Evolutionary conservation across 805 yeast genomes (phyloP).

Genomic region (Jamesozyma spencerorum): DNA sequence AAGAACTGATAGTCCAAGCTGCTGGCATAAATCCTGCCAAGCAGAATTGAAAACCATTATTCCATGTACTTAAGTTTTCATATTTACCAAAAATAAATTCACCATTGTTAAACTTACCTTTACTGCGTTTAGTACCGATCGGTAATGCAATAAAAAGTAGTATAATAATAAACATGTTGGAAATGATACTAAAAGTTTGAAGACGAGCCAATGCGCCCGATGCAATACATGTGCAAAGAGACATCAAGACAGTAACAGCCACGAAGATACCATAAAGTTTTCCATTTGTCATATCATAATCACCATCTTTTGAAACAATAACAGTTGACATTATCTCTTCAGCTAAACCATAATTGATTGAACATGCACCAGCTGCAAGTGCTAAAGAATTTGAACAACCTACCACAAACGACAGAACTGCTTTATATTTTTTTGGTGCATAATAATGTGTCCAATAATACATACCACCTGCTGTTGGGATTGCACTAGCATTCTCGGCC

Average conservation of each 20-base stretch:
- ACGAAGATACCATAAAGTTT: constrained; percentile 57
- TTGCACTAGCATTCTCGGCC: constrained; percentile 58
- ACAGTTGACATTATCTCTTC: constrained; percentile 51
- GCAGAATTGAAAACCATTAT: constrained; percentile 47
- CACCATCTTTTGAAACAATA: constrained; percentile 43
- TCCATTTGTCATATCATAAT: constrained; percentile 44
- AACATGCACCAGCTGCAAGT: constrained; percentile 54
- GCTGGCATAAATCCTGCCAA: constrained; percentile 53
- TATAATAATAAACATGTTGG: constrained; percentile 44
- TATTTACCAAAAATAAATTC: constrained; percentile 46
- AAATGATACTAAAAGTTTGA: constrained; percentile 49
- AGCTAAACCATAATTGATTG: constrained; percentile 65
- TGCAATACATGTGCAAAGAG: constrained; percentile 44
- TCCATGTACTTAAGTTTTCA: constrained; percentile 45
- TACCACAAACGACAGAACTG: constrained; percentile 50
- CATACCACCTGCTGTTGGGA: constrained; percentile 70
- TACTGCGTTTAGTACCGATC: constrained; percentile 39
- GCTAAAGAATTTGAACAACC: constrained; percentile 65
- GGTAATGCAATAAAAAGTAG: constrained; percentile 58
- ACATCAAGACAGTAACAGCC: constrained; percentile 48
- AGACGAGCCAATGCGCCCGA: constrained; percentile 48
- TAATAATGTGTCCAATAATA: constrained; percentile 61
- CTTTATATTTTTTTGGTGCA: constrained; percentile 45
- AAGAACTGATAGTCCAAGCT: constrained; percentile 68
- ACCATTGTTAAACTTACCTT: constrained; percentile 38